Base-by-base conservation (phyloP, 2,329 filamentous ascomycete genomes). In the Colletotrichum liaoningense region DNA sequence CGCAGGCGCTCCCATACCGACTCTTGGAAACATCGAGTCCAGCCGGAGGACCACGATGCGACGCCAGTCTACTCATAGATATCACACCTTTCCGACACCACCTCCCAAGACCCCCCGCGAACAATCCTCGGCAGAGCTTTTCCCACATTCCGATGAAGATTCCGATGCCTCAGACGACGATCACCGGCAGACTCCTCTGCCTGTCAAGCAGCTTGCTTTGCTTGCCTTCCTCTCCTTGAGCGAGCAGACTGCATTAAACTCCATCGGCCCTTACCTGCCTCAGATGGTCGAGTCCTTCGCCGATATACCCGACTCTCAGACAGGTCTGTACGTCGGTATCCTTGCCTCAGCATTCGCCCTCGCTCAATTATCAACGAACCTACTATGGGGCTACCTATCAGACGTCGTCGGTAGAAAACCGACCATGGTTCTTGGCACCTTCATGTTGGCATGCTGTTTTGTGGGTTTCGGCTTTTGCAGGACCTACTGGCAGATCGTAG, bases 231-330 rank as follows among this genome's bases (percentile, higher is more conserved):
- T 99, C 73, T 95, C 95, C 7, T 88, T 99, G 26, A 93, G 94
- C 67, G 97, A 99, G 81, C 97, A 99, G 86, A 98, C 96, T 0
- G 97, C 97, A 0, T 89, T 99, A 80, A 99, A 99, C 83, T 98
- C 95, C 26, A 98, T 99, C 79, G 94, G 93, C 12, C 97, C 97
- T 1, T 99, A 99, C 82, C 90, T 99, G 1, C 97, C 97, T 0
- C 91, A 95, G 77, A 98, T 99, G 96, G 92, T 95, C 1, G 90
- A 91, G 26, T 92, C 91, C 1, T 98, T 98, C 80, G 93, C 94
- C 1, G 94, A 94, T 74, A 92, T 98, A 24, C 89, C 93, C 24
- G 83, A 88, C 1, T 87, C 86, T 6, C 86, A 95, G 77, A 93
- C 93, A 38, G 97, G 96, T 1, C 81, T 98, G 55, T 98, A 97